Conservation (phyloP, 306 rosid species). For the Corylus heterophylla region DNA sequence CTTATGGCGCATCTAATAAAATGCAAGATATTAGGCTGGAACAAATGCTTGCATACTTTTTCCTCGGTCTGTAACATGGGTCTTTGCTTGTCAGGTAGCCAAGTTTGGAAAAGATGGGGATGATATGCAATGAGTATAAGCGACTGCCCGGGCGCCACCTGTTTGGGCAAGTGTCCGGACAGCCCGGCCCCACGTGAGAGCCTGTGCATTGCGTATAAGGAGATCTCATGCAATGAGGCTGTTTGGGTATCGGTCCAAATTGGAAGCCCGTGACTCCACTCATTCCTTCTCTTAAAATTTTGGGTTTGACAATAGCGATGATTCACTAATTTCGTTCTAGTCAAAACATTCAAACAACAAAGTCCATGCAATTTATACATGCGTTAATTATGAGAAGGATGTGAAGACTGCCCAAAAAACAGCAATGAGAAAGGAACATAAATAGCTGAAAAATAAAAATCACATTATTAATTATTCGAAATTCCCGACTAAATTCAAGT, state of each 20-base stretch:
- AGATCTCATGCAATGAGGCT: too few relatives aligned
- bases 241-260: too few relatives aligned
- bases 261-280: background rate
- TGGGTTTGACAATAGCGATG: background rate
- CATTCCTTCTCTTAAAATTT: background rate
- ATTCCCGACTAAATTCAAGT: constrained; percentile 28
- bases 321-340: background rate
- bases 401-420: background rate
- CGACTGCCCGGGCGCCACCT: too few relatives aligned
- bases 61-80: background rate
- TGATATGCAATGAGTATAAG: too few relatives aligned
- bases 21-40: background rate
- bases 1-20: background rate
- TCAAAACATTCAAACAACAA: constrained; percentile 4
- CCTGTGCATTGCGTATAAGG: too few relatives aligned
- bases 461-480: background rate
- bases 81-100: too few relatives aligned
- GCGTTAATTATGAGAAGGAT: background rate
- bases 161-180: too few relatives aligned
- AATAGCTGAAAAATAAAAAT: background rate
- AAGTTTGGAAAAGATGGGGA: too few relatives aligned
- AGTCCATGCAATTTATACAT: constrained; percentile 5
- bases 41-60: background rate
- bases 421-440: background rate
- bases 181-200: too few relatives aligned